A percentile compares a stretch with the other conserved stretches of the same genome.
Conservation (phyloP, 1,139 yeast genomes). For the Hemisphaericaspora subhashii region DNA sequence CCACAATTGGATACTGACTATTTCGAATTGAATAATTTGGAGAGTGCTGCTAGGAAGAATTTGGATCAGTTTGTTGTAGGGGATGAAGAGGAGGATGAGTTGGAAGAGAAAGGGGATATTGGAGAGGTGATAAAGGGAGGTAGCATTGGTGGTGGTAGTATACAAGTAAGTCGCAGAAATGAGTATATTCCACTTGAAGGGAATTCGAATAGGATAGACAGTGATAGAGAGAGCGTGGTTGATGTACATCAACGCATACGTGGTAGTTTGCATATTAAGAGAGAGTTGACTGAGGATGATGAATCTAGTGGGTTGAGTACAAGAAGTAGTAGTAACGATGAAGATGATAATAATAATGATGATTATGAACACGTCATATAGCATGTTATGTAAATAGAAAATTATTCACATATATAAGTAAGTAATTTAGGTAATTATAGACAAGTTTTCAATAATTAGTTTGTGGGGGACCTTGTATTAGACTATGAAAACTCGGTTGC, state of each 20-base stretch:
- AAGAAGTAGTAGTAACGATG: neutral
- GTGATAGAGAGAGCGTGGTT: constrained; percentile 1
- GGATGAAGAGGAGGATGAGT: constrained; percentile 16
- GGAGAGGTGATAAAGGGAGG: constrained; percentile 5
- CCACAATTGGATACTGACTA: constrained; percentile 60
- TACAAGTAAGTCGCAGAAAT: no score
- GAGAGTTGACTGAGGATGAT: neutral
- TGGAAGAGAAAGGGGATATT: constrained; percentile 9
- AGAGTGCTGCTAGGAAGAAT: constrained; percentile 15
- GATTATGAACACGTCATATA: neutral
- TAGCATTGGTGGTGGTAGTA: neutral
- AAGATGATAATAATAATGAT: neutral
- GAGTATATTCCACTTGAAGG: constrained; percentile 3
- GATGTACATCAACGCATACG: neutral
- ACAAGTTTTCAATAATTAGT: no score
- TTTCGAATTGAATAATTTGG: constrained; percentile 38
- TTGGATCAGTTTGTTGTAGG: constrained; percentile 15
- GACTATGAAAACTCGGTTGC: no score
- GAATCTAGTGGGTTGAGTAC: neutral
- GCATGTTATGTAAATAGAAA: no score
- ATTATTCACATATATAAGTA: neutral
- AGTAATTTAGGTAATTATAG: no score
- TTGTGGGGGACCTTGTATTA: no score
- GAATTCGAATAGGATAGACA: neutral
- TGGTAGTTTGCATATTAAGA: neutral